Conservation (phyloP, 139 green algal species). For the Deuterostichococcus epilithicus region DNA sequence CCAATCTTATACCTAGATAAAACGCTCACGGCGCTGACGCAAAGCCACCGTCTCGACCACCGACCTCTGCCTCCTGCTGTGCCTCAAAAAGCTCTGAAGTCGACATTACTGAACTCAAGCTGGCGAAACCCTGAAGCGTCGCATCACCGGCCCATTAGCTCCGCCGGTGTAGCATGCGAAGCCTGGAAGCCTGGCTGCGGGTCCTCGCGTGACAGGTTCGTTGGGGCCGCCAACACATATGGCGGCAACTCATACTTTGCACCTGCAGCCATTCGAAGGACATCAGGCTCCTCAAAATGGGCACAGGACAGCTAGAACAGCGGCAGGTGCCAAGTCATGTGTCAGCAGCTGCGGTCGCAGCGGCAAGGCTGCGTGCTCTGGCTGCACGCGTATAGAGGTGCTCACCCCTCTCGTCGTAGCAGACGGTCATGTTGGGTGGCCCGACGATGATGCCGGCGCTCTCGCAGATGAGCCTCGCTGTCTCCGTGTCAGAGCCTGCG, state of each 20-base stretch:
- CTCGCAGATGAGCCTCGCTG: slow-evolving; percentile 63
- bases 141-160: not conserved
- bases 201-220: slow-evolving; percentile 26
- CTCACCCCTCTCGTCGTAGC: slow-evolving; percentile 77
- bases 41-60: too few species aligned
- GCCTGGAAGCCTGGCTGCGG: not conserved
- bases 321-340: not conserved
- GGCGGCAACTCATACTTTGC: slow-evolving; percentile 67
- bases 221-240: slow-evolving; percentile 54
- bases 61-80: too few species aligned
- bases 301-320: slow-evolving; percentile 4
- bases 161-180: too few species aligned
- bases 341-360: too few species aligned
- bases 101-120: too few species aligned
- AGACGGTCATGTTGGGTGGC: slow-evolving; percentile 65
- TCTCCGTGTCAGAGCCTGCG: slow-evolving; percentile 53
- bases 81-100: too few species aligned
- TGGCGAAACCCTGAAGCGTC: too few species aligned
- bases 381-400: not conserved
- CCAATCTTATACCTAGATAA: too few species aligned
- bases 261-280: slow-evolving; percentile 17
- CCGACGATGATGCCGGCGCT: slow-evolving; percentile 77
- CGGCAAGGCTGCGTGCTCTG: not conserved
- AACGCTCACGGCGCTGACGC: too few species aligned
- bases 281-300: slow-evolving; percentile 38